Base-by-base conservation (phyloP, 345 rosid species). In the Litchi chinensis region DNA sequence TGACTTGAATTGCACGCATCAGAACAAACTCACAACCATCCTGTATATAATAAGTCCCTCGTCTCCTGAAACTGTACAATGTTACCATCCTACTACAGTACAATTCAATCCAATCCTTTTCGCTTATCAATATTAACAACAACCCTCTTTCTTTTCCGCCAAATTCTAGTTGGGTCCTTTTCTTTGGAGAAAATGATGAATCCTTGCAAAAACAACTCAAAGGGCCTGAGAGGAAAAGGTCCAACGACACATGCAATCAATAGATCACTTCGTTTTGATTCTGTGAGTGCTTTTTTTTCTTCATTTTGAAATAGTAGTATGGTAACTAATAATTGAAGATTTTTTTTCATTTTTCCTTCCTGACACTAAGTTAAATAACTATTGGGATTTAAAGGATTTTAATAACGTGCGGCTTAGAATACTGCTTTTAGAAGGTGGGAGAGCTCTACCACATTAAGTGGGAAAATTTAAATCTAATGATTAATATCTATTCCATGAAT, bases 161-260 rank as follows among this genome's bases (percentile, higher is more conserved):
- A 43, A 57, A 65, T 70, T 86, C 62, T 22, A 8, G 39, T 65
- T 41, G 21, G 71, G 4, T 69, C 52, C 65, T 62, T 13, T 62
- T 57, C 68, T 9, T 5, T 32, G 15, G 40, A 10, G 70, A 68
- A 28, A 11, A 6, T 4, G 21, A 82, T 82, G 77, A 63, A 21
- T 74, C 15, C 16, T 2, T 62, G 73, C 10, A 26, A 62, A 16
- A 46, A 50, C 41, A 11, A 62, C 7, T 26, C 21, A 19, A 28
- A 26, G n/a, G 44, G 12, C 1, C 28, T 19, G 19, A 21, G 32
- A 62, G 65, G 32, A 24, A 26, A 28, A n/a, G 21, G 13, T 66
- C 26, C 59, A 16, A 54, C n/a, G 3, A 16, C n/a, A 54, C 59
- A 3, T 16, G 7, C 59, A 54, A n/a, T 15, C 46, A n/a, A 41